Evolutionary conservation across 2,329 filamentous ascomycete species (phyloP).

Genomic region (Gnomoniopsis smithogilvyi): DNA sequence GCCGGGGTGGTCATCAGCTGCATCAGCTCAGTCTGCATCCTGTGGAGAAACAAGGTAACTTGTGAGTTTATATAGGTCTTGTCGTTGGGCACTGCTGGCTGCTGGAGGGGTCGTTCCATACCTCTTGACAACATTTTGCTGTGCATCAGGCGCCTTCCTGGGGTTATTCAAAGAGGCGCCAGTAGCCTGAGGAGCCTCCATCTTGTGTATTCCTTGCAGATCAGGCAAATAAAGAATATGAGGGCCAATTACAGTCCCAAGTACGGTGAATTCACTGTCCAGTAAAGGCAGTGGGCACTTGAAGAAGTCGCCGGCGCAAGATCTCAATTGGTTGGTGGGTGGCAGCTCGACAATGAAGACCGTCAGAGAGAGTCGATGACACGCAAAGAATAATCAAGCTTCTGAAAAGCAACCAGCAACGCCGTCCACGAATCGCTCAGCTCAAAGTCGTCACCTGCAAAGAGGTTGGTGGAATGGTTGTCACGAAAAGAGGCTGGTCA

Average conservation of each 20-base stretch:
- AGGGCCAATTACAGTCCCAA: background rate
- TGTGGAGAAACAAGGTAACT: constrained; percentile 34
- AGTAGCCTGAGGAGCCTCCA: constrained; percentile 59
- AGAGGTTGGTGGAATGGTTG: background rate
- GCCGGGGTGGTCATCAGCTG: constrained; percentile 95
- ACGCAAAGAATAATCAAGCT: constrained; percentile 4
- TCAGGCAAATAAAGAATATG: background rate
- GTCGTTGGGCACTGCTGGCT: background rate
- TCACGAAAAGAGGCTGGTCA: background rate
- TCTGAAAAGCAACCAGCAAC: background rate
- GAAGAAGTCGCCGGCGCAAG: background rate
- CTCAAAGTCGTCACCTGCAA: background rate
- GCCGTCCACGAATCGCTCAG: background rate
- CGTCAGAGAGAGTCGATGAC: background rate
- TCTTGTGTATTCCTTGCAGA: constrained; percentile 28
- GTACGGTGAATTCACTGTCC: background rate
- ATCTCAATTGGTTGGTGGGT: background rate
- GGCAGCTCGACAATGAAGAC: background rate
- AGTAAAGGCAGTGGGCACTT: background rate
- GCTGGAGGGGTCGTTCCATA: constrained; percentile 32
- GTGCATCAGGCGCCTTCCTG: constrained; percentile 58
- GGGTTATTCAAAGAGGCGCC: constrained; percentile 57
- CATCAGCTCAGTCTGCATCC: constrained; percentile 96
- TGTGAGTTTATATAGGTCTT: background rate
- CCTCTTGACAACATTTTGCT: constrained; percentile 75